Base-by-base conservation (phyloP, 2,329 filamentous ascomycete species). In the Epichloe elymi region DNA sequence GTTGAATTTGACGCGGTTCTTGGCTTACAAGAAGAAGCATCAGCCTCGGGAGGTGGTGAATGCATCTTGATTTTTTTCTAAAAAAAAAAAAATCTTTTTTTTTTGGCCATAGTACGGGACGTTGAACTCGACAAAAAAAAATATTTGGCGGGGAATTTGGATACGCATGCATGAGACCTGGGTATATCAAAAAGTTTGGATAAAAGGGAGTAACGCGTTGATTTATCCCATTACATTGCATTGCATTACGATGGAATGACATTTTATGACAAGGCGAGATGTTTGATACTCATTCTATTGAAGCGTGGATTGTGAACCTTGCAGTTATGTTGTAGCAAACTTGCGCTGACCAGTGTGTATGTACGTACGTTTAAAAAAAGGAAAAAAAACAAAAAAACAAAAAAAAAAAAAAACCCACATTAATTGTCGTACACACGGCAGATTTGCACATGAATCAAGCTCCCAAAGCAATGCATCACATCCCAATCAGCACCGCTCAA, bases 401-500 rank as follows among this genome's bases (percentile, higher is more conserved):
- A 4, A n/a, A 7, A n/a, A 5, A n/a, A 14, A 0, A 38, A 38
- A 37, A 3, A 0, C 36, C 11, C 11, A 12, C 12, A 38, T 38
- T 3, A 15, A 14, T 38, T 15, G 12, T 14, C 36, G 12, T n/a
- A n/a, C 36, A 38, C 36, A 5, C 2, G 36, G 12, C 36, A 37
- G 11, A 37, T 37, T 12, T 12, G 36, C 36, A 11, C 39, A 10
- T 20, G 20, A 14, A 19, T 20, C 12, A 15, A 20, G 30, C 33
- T 46, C 19, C 36, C 45, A 12, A 12, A n/a, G 35, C 41, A 33
- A 26, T 44, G 26, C 8, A 35, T 17, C 14, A 20, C n/a, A 40
- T n/a, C 12, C 40, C 20, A n/a, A 48, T 78, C 66, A 97, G 66
- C 93, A 97, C 50, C 93, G 74, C 69, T 98, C 93, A 73, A 98